Base-by-base conservation (phyloP, 2,329 filamentous ascomycete genomes). In the Pseudocercospora ulei region DNA sequence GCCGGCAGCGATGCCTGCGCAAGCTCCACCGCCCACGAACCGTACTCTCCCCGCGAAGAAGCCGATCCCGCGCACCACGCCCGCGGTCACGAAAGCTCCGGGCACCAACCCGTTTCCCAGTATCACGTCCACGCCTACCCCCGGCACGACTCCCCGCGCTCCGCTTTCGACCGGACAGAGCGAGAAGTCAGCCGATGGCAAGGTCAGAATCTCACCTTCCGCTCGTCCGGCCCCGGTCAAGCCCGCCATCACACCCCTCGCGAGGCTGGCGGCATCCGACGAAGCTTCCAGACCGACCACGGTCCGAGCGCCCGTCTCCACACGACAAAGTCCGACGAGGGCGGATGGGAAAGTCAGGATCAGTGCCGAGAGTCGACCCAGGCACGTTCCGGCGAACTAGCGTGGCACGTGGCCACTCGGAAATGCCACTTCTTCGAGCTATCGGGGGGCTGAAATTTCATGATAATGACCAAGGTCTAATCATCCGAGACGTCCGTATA, bases 341-440 rank as follows among this genome's bases (percentile, higher is more conserved):
- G 26, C 20, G 8, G 46, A 51, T 36, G 49, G 49, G n/a, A 51
- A 51, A 35, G 36, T 48, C 2, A 49, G 28, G 35, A 49, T 51
- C 11, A 46, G 47, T 26, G 20, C 42, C 4, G 47, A 46, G 38
- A 49, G 47, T 43, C 39, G 49, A 22, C 47, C 49, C 20, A 23
- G 47, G 20, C 31, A 35, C 18, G 45, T 49, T 1, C 46, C 41
- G 26, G 43, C 30, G 3, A 33, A 33, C n/a, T 33, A n/a, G n/a
- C n/a, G n/a, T n/a, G n/a, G n/a, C n/a, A n/a, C n/a, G n/a, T n/a
- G n/a, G n/a, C n/a, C n/a, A n/a, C n/a, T n/a, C n/a, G n/a, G n/a
- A n/a, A n/a, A n/a, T n/a, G n/a, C n/a, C n/a, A n/a, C n/a, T n/a
- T n/a, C n/a, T n/a, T n/a, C n/a, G n/a, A n/a, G n/a, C n/a, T n/a